Conservation (phyloP, 257 asterid species). For the Cinchona pubescens region DNA sequence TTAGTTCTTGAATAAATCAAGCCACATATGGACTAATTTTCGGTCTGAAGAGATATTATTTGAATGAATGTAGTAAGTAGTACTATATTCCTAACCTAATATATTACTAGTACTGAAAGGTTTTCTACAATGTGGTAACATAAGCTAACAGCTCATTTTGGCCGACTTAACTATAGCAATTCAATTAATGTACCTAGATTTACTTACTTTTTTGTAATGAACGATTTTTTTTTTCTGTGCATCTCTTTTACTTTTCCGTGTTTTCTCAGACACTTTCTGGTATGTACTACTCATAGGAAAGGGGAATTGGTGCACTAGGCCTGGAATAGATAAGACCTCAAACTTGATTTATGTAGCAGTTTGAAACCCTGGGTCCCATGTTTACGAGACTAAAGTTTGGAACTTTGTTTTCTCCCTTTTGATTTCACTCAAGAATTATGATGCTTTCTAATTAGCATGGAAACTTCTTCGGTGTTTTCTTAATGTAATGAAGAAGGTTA, state of each 20-base stretch:
- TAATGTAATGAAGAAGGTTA: not conserved
- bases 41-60: not conserved
- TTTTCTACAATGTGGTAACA: not conserved
- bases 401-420: not conserved
- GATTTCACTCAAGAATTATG: not conserved
- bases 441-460: not conserved
- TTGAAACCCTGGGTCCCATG: not conserved
- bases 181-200: not conserved
- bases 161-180: not conserved
- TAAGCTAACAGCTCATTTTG: not conserved
- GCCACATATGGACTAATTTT: too few relatives aligned
- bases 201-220: not conserved
- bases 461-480: not conserved
- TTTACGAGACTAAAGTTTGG: not conserved
- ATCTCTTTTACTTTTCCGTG: not conserved
- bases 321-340: not conserved
- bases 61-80: not conserved
- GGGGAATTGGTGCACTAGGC: not conserved
- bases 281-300: too few relatives aligned
- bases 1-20: too few relatives aligned
- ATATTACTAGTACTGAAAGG: not conserved
- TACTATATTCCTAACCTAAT: not conserved
- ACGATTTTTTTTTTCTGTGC: too few relatives aligned
- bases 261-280: not conserved
- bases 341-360: not conserved